Conservation (phyloP, 2,329 filamentous ascomycete species). For the Dissoconium aciculare region DNA sequence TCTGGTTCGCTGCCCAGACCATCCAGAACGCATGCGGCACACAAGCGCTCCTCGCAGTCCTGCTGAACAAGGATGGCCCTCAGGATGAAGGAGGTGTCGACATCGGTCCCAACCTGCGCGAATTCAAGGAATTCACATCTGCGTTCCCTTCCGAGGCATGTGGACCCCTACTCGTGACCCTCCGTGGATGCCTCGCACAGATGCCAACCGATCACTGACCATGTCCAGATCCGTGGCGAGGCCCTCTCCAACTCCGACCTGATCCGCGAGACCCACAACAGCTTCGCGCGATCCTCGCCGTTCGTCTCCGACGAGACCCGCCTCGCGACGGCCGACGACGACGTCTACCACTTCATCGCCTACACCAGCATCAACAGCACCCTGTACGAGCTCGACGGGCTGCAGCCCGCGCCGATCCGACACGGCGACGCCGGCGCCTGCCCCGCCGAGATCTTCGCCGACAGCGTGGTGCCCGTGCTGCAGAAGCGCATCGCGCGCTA, state of each 20-base stretch:
- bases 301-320: constrained; percentile 84
- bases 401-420: constrained; percentile 82
- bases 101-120: constrained; percentile 53
- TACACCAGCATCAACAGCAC: constrained; percentile 68
- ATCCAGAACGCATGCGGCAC: constrained; percentile 98
- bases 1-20: constrained; percentile 93
- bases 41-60: constrained; percentile 79
- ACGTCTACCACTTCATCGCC: constrained; percentile 95
- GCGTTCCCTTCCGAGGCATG: constrained; percentile 51
- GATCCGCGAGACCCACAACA: constrained; percentile 61
- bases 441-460: constrained; percentile 53
- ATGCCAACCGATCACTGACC: neutral
- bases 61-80: constrained; percentile 59
- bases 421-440: constrained; percentile 62
- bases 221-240: constrained; percentile 50
- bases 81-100: constrained; percentile 39
- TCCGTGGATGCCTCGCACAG: neutral
- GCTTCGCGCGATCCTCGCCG: constrained; percentile 73
- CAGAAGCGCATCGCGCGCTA: constrained; percentile 73
- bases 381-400: constrained; percentile 87
- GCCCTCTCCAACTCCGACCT: constrained; percentile 51
- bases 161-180: constrained; percentile 1
- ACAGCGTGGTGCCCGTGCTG: constrained; percentile 73
- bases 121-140: constrained; percentile 80
- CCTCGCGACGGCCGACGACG: constrained; percentile 57